Percentiles rank a stretch among this genome's conserved stretches.
Evolutionary conservation across 2,329 filamentous ascomycete genomes (phyloP).

Genomic region (Monosporascus sp.): DNA sequence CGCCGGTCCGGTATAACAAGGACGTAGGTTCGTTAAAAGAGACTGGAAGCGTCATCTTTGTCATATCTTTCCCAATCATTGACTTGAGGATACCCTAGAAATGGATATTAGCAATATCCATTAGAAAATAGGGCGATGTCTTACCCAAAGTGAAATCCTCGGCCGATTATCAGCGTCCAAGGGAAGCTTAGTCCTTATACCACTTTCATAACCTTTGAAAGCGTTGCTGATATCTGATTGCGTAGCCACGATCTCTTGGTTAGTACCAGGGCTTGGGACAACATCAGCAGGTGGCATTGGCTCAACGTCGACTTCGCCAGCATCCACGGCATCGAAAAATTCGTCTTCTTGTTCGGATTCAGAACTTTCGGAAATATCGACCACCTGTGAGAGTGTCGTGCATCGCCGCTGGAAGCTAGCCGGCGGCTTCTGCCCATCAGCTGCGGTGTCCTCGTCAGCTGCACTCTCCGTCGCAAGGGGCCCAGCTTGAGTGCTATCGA

Average conservation of each 20-base stretch:
- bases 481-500: constrained; percentile 18
- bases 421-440: constrained; percentile 34
- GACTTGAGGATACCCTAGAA: constrained; percentile 87
- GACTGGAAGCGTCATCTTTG: constrained; percentile 96
- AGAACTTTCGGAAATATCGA: constrained; percentile 67
- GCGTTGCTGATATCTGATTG: constrained; percentile 66
- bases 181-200: constrained; percentile 71
- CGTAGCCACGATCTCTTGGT: constrained; percentile 42
- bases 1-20: constrained; percentile 85
- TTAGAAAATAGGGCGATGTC: constrained; percentile 27
- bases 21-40: constrained; percentile 99
- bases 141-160: constrained; percentile 92
- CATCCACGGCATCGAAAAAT: constrained; percentile 95
- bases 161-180: constrained; percentile 90
- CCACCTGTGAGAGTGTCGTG: constrained; percentile 65
- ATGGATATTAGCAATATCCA: constrained; percentile 17
- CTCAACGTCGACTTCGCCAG: constrained; percentile 81
- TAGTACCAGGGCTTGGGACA: constrained; percentile 32
- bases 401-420: constrained; percentile 49
- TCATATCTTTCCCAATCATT: constrained; percentile 99
- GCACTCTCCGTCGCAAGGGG: constrained; percentile 25
- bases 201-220: constrained; percentile 89
- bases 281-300: constrained; percentile 52
- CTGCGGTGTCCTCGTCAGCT: constrained; percentile 27
- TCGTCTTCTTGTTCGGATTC: constrained; percentile 77